Base-by-base conservation (phyloP, 306 rosid species). In the Quercus engelmannii region DNA sequence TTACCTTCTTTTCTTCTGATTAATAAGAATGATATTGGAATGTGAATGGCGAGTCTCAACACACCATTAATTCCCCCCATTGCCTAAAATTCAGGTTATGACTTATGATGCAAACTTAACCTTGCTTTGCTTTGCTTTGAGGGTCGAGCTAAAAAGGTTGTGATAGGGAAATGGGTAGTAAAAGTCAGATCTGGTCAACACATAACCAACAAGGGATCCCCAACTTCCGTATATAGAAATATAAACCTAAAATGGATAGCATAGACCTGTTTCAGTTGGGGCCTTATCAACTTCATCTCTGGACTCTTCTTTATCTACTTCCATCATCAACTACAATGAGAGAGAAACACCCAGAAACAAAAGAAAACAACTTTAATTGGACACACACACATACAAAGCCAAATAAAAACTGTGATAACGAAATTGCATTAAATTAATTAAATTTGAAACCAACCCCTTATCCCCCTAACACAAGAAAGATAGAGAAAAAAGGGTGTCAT, bases 171-270 rank as follows among this genome's bases (percentile, higher is more conserved):
- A 81, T 71, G 83, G 71, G 79, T 77, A 84, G 54, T 49, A 49
- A 49, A 49, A 49, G 74, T 83, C 94, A 94, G 98, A 94, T 94
- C 98, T 87, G 89, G 93, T 91, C 94, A 91, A 86, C 92, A 12
- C 1, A 49, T 12, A 49, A 49, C 54, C 17, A 92, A 82, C 80
- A 85, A 78, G 17, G 88, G 82, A 89, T 85, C 91, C 90, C 84
- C 58, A 78, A 75, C 90, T 84, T 88, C 89, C 87, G 86, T 65
- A 62, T 35, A 58, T 31, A 84, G 85, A 89, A 84, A 82, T 51
- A 75, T 67, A 52, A 71, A 78, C 84, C 83, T 43, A 73, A 78
- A 83, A 80, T 79, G 76, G 77, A 72, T 58, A 57, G 78, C 38
- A 78, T 25, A 71, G 35, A 80, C 83, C 78, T 78, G 79, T 56